Evolutionary conservation across 2,329 filamentous ascomycete species (phyloP).

Genomic region (Epichloe aotearoae): DNA sequence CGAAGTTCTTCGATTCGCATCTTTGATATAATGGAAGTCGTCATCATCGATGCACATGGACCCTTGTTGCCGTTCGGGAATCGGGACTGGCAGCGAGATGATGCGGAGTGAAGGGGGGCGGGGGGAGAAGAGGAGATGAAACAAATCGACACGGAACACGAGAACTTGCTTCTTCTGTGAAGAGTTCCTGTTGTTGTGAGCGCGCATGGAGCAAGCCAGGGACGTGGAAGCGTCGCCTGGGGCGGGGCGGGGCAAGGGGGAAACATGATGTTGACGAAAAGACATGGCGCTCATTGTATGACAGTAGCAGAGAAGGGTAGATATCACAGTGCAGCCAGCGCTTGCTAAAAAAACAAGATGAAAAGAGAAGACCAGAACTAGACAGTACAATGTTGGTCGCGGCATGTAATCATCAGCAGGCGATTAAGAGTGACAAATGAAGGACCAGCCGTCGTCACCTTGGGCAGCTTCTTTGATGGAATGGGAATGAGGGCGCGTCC

Average conservation of each 20-base stretch:
- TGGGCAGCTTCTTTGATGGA: too few relatives aligned
- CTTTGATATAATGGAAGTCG: background rate
- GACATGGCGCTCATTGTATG: too few relatives aligned
- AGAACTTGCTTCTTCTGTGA: too few relatives aligned
- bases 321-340: background rate
- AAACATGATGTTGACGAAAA: too few relatives aligned
- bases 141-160: background rate
- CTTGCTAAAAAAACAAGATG: background rate
- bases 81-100: background rate
- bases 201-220: too few relatives aligned
- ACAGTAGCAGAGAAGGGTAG: background rate
- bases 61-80: background rate
- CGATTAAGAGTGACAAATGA: background rate
- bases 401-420: background rate
- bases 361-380: background rate
- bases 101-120: background rate
- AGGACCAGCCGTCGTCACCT: too few relatives aligned
- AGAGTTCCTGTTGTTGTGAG: too few relatives aligned
- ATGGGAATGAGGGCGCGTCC: too few relatives aligned
- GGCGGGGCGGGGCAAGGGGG: too few relatives aligned
- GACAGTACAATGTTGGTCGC: background rate
- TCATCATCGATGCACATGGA: background rate
- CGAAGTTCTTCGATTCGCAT: background rate
- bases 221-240: too few relatives aligned
- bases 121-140: background rate